Evolutionary conservation across 1,284 basidiomycete species (phyloP).

Genomic region (Boletus sp.): DNA sequence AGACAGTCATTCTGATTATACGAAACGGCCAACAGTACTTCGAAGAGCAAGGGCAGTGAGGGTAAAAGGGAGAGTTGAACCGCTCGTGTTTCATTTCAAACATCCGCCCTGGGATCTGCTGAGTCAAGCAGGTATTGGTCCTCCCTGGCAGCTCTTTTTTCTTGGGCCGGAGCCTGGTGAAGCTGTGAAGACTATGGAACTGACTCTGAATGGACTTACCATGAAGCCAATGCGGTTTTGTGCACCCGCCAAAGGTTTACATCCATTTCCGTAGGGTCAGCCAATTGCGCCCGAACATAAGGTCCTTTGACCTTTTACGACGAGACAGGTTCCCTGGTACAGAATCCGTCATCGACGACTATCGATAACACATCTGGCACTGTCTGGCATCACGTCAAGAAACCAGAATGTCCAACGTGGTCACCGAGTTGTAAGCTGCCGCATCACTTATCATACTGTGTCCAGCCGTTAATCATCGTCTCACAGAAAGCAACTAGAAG

Average conservation of each 20-base stretch:
- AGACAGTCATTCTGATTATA: too few species aligned
- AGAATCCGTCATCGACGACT: background rate
- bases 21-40: too few species aligned
- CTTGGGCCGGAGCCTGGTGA: background rate
- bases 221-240: background rate
- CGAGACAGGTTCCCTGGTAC: background rate
- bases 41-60: too few species aligned
- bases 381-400: background rate
- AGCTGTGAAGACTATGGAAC: background rate
- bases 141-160: background rate
- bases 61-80: too few species aligned
- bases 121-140: background rate
- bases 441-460: background rate
- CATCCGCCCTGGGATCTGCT: too few species aligned
- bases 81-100: too few species aligned
- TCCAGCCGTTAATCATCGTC: background rate
- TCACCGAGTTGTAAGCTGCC: background rate
- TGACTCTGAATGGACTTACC: background rate
- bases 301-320: background rate
- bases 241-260: background rate
- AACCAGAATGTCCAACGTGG: background rate
- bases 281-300: background rate
- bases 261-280: background rate
- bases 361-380: background rate
- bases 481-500: background rate